These are phyloP conservation scores for Coprinellus aureogranulatus DNA, from an alignment of 768 basidiomycete genomes.

Conservation along the genomic window DNA sequence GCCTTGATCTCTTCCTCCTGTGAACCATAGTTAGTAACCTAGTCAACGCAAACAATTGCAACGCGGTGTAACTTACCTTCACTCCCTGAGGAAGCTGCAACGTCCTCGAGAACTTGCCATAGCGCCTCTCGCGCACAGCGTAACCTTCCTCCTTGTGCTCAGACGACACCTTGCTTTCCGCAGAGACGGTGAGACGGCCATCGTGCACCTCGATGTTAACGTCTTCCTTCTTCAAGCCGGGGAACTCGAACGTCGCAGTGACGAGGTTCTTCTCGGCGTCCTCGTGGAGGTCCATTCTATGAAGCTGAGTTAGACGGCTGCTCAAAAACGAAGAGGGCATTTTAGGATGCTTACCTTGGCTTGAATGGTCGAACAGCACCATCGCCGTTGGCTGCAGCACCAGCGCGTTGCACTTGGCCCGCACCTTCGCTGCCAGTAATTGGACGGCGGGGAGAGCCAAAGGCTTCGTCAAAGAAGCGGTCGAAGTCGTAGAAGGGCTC, in stretches of 20 bases:
- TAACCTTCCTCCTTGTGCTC: constrained; percentile 31
- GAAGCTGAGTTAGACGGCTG: neutral
- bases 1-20: constrained; percentile 23
- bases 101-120: constrained; percentile 38
- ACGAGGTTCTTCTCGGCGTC: constrained; percentile 39
- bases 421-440: constrained; percentile 11
- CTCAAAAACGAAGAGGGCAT: no score
- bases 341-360: constrained; percentile 28
- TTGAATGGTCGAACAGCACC: constrained; percentile 11
- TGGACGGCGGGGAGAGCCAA: constrained; percentile 8
- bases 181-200: constrained; percentile 45
- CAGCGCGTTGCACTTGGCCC: neutral
- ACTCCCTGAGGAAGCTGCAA: constrained; percentile 47
- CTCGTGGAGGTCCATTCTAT: constrained; percentile 51
- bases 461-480: constrained; percentile 33
- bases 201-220: constrained; percentile 46
- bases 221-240: constrained; percentile 46
- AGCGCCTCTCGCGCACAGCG: constrained; percentile 43
- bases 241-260: constrained; percentile 52
- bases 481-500: constrained; percentile 38
- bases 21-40: neutral
- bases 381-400: neutral
- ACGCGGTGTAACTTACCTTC: constrained; percentile 32
- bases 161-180: constrained; percentile 32
- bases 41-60: no score